Base-by-base conservation (phyloP, 164 flowering plant species). In the Magnolia sinica region DNA sequence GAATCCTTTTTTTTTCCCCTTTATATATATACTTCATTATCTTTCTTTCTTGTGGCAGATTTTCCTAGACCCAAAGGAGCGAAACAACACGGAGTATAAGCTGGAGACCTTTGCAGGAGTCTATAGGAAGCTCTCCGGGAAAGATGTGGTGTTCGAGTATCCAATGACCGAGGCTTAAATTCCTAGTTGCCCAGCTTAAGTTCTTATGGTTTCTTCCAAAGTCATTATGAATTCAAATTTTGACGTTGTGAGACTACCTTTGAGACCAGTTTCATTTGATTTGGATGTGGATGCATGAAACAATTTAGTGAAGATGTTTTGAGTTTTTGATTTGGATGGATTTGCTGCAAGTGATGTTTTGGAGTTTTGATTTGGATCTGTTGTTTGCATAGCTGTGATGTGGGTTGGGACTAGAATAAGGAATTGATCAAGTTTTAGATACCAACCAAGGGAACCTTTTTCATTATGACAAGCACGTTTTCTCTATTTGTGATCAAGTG, bases 141-240 rank as follows among this genome's bases (percentile, higher is more conserved):
- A 90, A 76, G 94, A 90, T 79, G 97, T 92, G 7, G 95, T 91
- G 75, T 92, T 92, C 50, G 97, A 92, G 79, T 92, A 84, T 74
- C 97, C 95, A 0, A 50, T 86, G 0, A 83, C 90, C 0, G 97
- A 92, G 52, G 88, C 92, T 2, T 90, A 86, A 81, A 76, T 37
- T 58, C 49, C 61, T 5, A 16, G 11, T 18, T 31, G 6, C 8
- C 29, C 8, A 68, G 1, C 8, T 68, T n/a, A 64, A 31, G 71
- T 11, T 68, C 18, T n/a, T 65, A 29, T 68, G 37, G 71, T 31
- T 18, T 29, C 16, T 68, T 13, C 31, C 13, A 66, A 66, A 22
- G 49, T 31, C 18, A 29, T 37, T 11, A 29, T 29, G 71, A 68
- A 10, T 65, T 65, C 24, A 65, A 29, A 24, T 29, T 68, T 68